These are phyloP conservation scores for Sporobolus alterniflorus DNA, from an alignment of 202 grass and related monocot genomes.

Conservation along the genomic window DNA sequence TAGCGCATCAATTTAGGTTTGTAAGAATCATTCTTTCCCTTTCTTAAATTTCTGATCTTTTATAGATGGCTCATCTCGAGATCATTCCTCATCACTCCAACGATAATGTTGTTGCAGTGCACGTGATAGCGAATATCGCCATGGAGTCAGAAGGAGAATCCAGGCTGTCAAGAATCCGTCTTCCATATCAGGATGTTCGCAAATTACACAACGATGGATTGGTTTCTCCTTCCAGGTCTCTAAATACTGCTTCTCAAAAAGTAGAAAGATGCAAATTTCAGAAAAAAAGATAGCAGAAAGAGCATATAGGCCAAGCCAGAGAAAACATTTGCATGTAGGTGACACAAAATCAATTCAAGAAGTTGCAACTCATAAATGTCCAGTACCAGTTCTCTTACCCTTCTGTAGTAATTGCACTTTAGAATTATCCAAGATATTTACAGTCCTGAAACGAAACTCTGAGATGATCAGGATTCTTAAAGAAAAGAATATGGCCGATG, in stretches of 20 bases:
- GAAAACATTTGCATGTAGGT: conserved; percentile 10
- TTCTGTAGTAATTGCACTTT: conserved; percentile 76
- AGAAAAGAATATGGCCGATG: background rate
- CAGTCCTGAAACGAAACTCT: conserved; percentile 68
- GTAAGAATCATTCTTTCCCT: too few species aligned
- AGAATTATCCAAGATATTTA: conserved; percentile 64
- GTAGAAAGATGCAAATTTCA: conserved; percentile 40
- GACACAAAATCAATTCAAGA: conserved; percentile 18
- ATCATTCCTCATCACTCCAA: too few species aligned
- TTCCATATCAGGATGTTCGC: too few species aligned
- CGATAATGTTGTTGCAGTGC: too few species aligned
- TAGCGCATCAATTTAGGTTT: too few species aligned
- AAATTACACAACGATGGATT: too few species aligned
- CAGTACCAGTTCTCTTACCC: conserved; percentile 61
- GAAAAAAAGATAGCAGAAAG: conserved; percentile 19
- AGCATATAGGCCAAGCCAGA: conserved; percentile 1
- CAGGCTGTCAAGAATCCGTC: too few species aligned
- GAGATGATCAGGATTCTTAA: background rate
- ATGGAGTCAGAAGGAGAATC: too few species aligned
- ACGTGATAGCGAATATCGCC: too few species aligned
- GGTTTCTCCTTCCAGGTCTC: conserved; percentile 72
- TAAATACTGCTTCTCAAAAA: conserved; percentile 60
- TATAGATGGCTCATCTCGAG: too few species aligned
- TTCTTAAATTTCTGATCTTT: too few species aligned
- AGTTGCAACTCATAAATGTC: conserved; percentile 27